A percentile compares a stretch with the other conserved stretches of the same genome.
phyloP scores from a whole-genome alignment of 1,284 basidiomycete species.

The Gymnopus androsaceus region DNA sequence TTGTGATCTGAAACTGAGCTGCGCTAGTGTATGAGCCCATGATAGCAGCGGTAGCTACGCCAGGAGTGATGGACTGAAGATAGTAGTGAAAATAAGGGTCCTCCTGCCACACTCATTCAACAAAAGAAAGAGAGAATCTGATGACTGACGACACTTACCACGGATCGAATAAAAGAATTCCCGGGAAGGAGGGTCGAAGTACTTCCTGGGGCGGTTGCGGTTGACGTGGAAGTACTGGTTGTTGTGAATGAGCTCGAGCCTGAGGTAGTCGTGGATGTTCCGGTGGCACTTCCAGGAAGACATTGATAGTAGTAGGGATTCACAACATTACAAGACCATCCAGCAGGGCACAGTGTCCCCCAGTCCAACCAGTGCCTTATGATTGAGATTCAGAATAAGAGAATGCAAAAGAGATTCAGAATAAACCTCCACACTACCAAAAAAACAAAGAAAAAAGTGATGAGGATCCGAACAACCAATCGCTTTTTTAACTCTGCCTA shows the following conservation, averaged over 20 bases:
- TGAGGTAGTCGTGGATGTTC: slow-evolving; percentile 24
- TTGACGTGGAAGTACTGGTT: slow-evolving; percentile 30
- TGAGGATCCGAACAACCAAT: slow-evolving; percentile 10
- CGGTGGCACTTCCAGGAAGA: slow-evolving; percentile 41
- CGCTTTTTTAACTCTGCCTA: slow-evolving; percentile 10
- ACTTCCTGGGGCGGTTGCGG: slow-evolving; percentile 37
- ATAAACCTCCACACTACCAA: slow-evolving; percentile 43
- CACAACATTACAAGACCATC: slow-evolving; percentile 47
- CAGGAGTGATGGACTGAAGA: slow-evolving; percentile 50
- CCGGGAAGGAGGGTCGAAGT: slow-evolving; percentile 50
- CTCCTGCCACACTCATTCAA: slow-evolving; percentile 34
- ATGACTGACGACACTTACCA: slow-evolving; percentile 38
- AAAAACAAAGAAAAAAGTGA: slow-evolving; percentile 29
- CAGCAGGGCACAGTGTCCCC: slow-evolving; percentile 46
- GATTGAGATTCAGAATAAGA: too few species aligned
- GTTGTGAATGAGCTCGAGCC: slow-evolving; percentile 25
- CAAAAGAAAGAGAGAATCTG: neutral
- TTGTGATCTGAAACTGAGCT: slow-evolving; percentile 56
- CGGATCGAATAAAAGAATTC: slow-evolving; percentile 62
- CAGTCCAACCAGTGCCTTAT: slow-evolving; percentile 53
- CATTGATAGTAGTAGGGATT: slow-evolving; percentile 56
- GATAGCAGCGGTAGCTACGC: slow-evolving; percentile 50
- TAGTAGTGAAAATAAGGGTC: slow-evolving; percentile 70
- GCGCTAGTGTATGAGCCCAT: slow-evolving; percentile 51
- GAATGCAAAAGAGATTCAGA: too few species aligned